phyloP scores from a whole-genome alignment of 1,139 yeast genomes.

The Ashbya aceris region DNA sequence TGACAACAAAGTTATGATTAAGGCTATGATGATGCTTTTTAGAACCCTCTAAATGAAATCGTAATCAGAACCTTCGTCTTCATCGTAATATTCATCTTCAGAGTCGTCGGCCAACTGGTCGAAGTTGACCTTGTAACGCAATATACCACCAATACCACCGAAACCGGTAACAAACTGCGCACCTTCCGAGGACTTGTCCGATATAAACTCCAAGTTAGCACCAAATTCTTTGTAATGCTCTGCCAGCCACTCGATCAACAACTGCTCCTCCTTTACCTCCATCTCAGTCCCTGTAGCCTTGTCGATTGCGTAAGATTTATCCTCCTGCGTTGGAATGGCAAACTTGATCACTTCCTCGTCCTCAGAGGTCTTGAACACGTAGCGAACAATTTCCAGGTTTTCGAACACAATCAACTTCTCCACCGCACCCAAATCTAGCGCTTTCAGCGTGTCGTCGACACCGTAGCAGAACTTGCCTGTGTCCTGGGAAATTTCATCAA shows the following conservation, averaged over 20 bases:
- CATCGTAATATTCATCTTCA: constrained; percentile 83
- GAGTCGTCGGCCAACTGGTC: constrained; percentile 88
- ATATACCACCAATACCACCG: constrained; percentile 96
- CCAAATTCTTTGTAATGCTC: constrained; percentile 91
- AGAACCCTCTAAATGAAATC: constrained; percentile 28
- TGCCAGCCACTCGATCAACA: constrained; percentile 93
- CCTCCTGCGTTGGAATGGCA: constrained; percentile 61
- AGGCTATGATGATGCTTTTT: too few species aligned
- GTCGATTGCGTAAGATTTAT: constrained; percentile 70
- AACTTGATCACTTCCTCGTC: constrained; percentile 70
- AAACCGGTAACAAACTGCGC: constrained; percentile 96
- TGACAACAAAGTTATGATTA: too few species aligned
- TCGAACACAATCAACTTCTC: constrained; percentile 89
- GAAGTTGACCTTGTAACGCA: constrained; percentile 93
- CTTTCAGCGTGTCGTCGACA: constrained; percentile 91
- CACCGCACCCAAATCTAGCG: constrained; percentile 91
- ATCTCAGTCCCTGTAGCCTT: constrained; percentile 82
- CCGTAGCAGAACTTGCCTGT: constrained; percentile 97
- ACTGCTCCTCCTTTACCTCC: constrained; percentile 75
- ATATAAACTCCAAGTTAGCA: constrained; percentile 90
- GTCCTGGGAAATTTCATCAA: constrained; percentile 95
- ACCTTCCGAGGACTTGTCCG: constrained; percentile 95
- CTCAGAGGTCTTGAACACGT: constrained; percentile 75
- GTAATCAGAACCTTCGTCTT: constrained; percentile 47
- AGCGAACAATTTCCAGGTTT: constrained; percentile 76